Conservation (phyloP, 2,329 filamentous ascomycete genomes). For the Hortaea werneckii region DNA sequence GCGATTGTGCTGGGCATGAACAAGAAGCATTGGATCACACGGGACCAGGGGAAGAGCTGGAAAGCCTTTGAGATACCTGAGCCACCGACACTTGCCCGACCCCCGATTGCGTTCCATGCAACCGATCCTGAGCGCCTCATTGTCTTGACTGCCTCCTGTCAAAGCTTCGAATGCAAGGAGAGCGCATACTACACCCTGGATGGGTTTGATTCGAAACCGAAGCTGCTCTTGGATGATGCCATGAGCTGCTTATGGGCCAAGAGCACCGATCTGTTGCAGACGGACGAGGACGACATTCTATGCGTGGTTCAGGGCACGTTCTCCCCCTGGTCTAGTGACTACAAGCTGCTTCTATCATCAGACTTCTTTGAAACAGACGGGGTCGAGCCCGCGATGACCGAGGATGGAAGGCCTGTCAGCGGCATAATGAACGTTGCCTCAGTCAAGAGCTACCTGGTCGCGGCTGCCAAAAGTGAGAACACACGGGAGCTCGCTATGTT, state of each 20-base stretch:
- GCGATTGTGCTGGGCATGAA: conserved; percentile 66
- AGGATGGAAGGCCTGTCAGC: conserved; percentile 57
- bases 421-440: conserved; percentile 73
- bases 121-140: conserved; percentile 75
- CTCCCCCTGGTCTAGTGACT: conserved; percentile 61
- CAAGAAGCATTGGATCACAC: conserved; percentile 69
- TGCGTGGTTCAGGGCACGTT: conserved; percentile 70
- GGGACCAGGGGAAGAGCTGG: conserved; percentile 77
- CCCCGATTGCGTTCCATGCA: conserved; percentile 67
- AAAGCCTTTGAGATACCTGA: conserved; percentile 55
- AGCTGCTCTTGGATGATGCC: conserved; percentile 57
- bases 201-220: conserved; percentile 62
- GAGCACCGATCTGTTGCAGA: conserved; percentile 59
- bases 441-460: conserved; percentile 79
- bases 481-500: conserved; percentile 89
- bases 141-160: conserved; percentile 48
- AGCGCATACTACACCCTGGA: conserved; percentile 68
- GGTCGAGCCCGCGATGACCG: conserved; percentile 64
- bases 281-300: conserved; percentile 61
- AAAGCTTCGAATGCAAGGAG: conserved; percentile 29
- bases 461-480: conserved; percentile 65
- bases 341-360: conserved; percentile 71
- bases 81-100: conserved; percentile 45
- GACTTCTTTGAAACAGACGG: conserved; percentile 61
- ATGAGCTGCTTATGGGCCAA: conserved; percentile 83